Base-by-base conservation (phyloP, 1,139 yeast species). In the Trichomonascaceae sp. region DNA sequence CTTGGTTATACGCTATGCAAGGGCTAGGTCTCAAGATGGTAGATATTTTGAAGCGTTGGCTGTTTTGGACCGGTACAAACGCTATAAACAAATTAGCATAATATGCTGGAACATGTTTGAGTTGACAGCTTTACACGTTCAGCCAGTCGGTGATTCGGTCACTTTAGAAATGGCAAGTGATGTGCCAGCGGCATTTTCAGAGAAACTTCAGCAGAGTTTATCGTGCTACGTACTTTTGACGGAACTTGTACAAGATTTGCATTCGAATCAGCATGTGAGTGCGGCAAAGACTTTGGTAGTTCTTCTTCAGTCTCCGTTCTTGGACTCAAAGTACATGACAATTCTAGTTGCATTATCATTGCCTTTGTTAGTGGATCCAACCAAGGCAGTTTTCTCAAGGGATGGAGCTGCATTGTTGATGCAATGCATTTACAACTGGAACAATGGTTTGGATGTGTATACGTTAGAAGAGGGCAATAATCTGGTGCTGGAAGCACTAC, bases 161-260 rank as follows among this genome's bases (percentile, higher is more conserved):
- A 50, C 61, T 12, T 60, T 7, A 59, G 64, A 2, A 66, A 67
- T 5, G 69, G 79, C 19, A 47, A 55, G 30, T 52, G 55, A 43
- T 55, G 58, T n/a, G 50, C 55, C 30, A 50, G 55, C 20, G 59
- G 55, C 13, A 30, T 54, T 64, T 8, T 78, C 84, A 39, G 82
- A 87, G 1, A 74, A 80, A 1, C 77, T 86, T 57, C 79, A 82
- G 60, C 90, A 85, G 67, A 78, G 86, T 47, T 69, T 86, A 51
- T 74, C 93, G 0, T 95, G 95, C 30, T 85, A 84, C 65, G 91
- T 88, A 0, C 84, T 85, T 0, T 70, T 86, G 49, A 74, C 72
- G 54, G 80, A 78, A 58, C 82, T 76, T 60, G 78, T 76, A 66
- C 66, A 69, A 19, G 65, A 51, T 55, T 70, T 63, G 54, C 58